Evolutionary conservation across 768 basidiomycete genomes (phyloP).

Genomic region (Pisolithus albus): DNA sequence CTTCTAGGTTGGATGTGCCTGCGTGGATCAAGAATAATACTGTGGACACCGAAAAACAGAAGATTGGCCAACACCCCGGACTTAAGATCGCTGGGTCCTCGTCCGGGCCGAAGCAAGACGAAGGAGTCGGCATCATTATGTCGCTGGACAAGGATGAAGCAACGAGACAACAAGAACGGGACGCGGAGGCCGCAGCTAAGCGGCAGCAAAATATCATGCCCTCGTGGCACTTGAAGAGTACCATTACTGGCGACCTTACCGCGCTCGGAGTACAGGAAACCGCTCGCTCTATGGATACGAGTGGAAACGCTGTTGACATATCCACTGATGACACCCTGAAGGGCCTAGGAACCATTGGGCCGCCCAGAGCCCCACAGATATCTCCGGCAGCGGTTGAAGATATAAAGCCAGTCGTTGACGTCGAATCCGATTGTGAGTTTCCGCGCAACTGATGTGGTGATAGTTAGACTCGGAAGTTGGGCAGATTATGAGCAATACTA

Average conservation of each 20-base stretch:
- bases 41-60: conserved; percentile 55
- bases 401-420: conserved; percentile 45
- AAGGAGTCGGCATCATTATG: conserved; percentile 81
- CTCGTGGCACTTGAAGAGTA: conserved; percentile 93
- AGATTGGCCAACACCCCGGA: conserved; percentile 43
- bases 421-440: conserved; percentile 60
- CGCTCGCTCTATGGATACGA: conserved; percentile 41
- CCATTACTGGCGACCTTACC: conserved; percentile 88
- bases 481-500: conserved; percentile 80
- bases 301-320: conserved; percentile 25
- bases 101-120: conserved; percentile 52
- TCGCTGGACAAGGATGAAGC: conserved; percentile 85
- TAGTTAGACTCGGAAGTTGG: not conserved
- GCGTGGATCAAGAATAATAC: conserved; percentile 75
- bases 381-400: conserved; percentile 27
- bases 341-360: conserved; percentile 55
- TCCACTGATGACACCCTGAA: conserved; percentile 70
- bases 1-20: conserved; percentile 68
- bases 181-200: conserved; percentile 78
- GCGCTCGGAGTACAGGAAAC: conserved; percentile 75
- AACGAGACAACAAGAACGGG: conserved; percentile 63
- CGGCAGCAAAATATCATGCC: conserved; percentile 88
- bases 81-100: conserved; percentile 72
- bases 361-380: conserved; percentile 23
- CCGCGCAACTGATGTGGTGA: not conserved